phyloP scores from a whole-genome alignment of 768 basidiomycete species.

The Hypholoma sublateritium region DNA sequence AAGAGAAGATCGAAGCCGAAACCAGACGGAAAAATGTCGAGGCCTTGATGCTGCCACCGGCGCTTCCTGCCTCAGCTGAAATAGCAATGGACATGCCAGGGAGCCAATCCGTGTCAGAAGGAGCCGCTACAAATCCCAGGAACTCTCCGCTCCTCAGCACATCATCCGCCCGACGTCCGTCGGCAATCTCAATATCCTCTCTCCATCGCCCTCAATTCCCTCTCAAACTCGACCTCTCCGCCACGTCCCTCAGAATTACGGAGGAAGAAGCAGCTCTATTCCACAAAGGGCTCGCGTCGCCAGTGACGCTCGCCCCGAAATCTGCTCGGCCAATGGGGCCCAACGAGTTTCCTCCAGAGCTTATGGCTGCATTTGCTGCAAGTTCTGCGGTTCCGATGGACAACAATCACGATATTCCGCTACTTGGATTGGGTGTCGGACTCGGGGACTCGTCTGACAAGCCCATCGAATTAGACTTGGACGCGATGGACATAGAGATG shows the following conservation, averaged over 20 bases:
- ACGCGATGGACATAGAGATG: constrained; percentile 67
- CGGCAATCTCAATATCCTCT: constrained; percentile 79
- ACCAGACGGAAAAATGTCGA: constrained; percentile 21
- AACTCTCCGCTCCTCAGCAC: constrained; percentile 33
- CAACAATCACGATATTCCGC: constrained; percentile 22
- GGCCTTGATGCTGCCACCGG: constrained; percentile 20
- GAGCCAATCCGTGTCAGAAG: constrained; percentile 28
- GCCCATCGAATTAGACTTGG: constrained; percentile 79
- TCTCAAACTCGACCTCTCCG: constrained; percentile 80
- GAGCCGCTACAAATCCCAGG: constrained; percentile 17
- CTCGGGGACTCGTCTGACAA: constrained; percentile 71
- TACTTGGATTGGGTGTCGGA: constrained; percentile 29
- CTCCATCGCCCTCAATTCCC: constrained; percentile 71
- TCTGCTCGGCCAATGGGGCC: constrained; percentile 63
- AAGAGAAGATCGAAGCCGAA: constrained; percentile 48
- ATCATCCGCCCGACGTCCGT: constrained; percentile 56
- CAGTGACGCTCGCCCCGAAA: constrained; percentile 80
- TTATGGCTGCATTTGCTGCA: constrained; percentile 60
- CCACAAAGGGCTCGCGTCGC: constrained; percentile 65
- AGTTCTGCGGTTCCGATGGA: constrained; percentile 35
- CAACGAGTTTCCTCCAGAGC: constrained; percentile 58
- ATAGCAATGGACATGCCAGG: constrained; percentile 22
- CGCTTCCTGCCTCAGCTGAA: constrained; percentile 13
- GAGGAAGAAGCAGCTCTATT: constrained; percentile 64
- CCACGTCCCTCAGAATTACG: constrained; percentile 60